These are phyloP conservation scores for Chlorophyllum brunneum DNA, from an alignment of 768 basidiomycete species.

Conservation along the genomic window DNA sequence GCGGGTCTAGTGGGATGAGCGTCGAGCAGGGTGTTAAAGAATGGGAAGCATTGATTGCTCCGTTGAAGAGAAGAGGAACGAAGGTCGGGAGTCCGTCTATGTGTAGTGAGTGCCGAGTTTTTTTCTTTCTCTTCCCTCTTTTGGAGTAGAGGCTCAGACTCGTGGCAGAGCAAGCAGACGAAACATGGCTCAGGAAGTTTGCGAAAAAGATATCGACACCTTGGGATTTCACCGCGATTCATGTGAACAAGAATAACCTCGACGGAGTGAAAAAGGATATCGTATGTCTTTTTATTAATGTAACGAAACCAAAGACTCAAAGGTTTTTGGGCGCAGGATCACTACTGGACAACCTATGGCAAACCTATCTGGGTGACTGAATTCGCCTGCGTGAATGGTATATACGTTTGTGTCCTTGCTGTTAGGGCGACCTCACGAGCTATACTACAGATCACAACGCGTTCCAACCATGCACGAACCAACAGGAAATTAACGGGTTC, in stretches of 20 bases:
- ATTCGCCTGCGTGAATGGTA: conserved; percentile 46
- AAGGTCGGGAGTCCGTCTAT: conserved; percentile 42
- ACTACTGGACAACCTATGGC: conserved; percentile 36
- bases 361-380: conserved; percentile 48
- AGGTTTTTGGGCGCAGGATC: conserved; percentile 26
- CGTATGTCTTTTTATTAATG: conserved; percentile 20
- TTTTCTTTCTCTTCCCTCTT: neutral
- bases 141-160: too few species aligned
- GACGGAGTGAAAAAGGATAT: conserved; percentile 41
- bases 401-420: conserved; percentile 1
- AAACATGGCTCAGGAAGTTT: conserved; percentile 43
- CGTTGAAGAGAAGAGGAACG: conserved; percentile 35
- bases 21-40: conserved; percentile 35
- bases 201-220: conserved; percentile 30
- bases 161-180: conserved; percentile 42
- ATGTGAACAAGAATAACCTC: conserved; percentile 45
- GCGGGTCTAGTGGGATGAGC: conserved; percentile 41
- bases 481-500: conserved; percentile 37
- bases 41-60: conserved; percentile 41
- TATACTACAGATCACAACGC: conserved; percentile 28
- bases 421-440: neutral
- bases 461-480: conserved; percentile 41
- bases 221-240: conserved; percentile 46
- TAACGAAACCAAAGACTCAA: too few species aligned
- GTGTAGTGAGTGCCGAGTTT: conserved; percentile 44